Base-by-base conservation (phyloP, 2,329 filamentous ascomycete genomes). In the Westerdykella aurantiaca region DNA sequence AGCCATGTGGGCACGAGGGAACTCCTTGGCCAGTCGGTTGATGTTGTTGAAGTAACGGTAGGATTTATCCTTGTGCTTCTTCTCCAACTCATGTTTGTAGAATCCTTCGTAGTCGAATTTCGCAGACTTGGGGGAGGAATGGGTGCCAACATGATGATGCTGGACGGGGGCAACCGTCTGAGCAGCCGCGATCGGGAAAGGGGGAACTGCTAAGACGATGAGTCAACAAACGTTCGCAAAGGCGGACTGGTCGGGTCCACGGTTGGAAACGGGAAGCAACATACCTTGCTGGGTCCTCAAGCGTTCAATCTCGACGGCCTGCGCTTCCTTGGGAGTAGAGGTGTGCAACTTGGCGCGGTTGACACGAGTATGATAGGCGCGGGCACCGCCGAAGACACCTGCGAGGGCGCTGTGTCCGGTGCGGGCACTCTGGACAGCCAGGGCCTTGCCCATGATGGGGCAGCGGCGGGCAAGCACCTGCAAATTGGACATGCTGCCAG, bases 1-100 rank as follows among this genome's bases (percentile, higher is more conserved):
- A 13, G 86, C 79, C 78, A 94, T 95, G 69, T 98, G 93, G 37
- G 93, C 93, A 52, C 86, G 87, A 23, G 93, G 93, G 51, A 98
- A 98, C 53, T 97, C 88, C 72, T 93, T 88, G 54, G 93, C 93
- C 48, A 98, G 78, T 31, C 93, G 89, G 66, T 98, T 98, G 81
- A 98, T 98, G 76, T 98, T 98, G 79, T 98, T 98, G 77, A 98
- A 98, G 76, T 97, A 97, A 64, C 93, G 88, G 75, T 98, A 98
- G 41, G 90, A 96, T 75, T 96, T 97, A 78, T 98, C 93, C 78
- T 95, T 90, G 79, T 95, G 93, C 76, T 98, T 98, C 80, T 96
- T 97, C 59, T 96, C 88, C 56, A 98, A 72, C 69, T 98, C 91
- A 49, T 74, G 74, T 53, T 83, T 73, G 72, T 97, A 98, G 71